Base-by-base conservation (phyloP, 2,329 filamentous ascomycete species). In the Pyrenophora graminea region DNA sequence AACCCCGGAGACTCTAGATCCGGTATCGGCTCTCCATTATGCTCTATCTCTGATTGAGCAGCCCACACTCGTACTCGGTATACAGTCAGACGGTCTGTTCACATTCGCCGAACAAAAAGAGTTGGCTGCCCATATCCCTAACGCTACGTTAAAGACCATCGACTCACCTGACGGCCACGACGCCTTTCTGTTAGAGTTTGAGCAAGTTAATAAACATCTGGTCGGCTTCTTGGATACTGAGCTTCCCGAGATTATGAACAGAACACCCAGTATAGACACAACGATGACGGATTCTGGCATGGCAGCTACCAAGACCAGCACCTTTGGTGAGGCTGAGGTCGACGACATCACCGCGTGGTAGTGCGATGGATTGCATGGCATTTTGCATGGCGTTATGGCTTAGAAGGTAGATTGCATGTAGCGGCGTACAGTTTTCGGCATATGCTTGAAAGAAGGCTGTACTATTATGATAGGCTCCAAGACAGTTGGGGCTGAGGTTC, bases 101-200 rank as follows among this genome's bases (percentile, higher is more conserved):
- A 97, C 93, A 0, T 97, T 96, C 73, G 91, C 91, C 5, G 94
- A 99, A 77, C 94, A 99, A 76, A 82, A 97, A 72, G 91, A 97
- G 75, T 79, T 99, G 45, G 94, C 93, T 0, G 83, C 86, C 31
- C 85, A 88, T 52, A 91, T 97, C 56, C 87, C 87, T 3, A 80
- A 93, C 63, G 86, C 90, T 1, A 83, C 84, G 9, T 77, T 99
- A 21, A 86, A 91, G 73, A 90, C 86, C 39, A 99, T 99, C 53
- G 91, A 97, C 66, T 95, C 89, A 54, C 89, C 91, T 0, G 94
- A 99, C 70, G 94, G 94, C 1, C 94, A 99, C 66, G 94, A 99
- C 73, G 94, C 94, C 0, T 99, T 99, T 73, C 75, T 99, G 66
- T 77, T 99, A 47, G 93, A 99, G 74, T 99, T 99, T 68, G 91